These are phyloP conservation scores for Pythium rishiriense DNA, from an alignment of 352 stramenopile genomes.

Conservation along the genomic window DNA sequence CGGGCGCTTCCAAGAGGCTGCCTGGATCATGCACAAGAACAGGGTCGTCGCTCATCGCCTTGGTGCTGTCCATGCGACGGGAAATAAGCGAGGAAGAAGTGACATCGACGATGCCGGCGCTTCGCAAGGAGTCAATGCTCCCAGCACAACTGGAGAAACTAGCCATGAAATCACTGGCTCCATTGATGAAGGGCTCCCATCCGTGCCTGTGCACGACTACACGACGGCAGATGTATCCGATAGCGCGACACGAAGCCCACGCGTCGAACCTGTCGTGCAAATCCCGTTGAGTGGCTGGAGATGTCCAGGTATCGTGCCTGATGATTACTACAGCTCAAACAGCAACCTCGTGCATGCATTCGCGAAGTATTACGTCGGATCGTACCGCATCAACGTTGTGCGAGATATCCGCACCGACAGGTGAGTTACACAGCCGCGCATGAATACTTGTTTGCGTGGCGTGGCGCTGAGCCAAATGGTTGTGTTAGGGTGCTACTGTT, in stretches of 20 bases:
- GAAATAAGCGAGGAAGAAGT: slow-evolving; percentile 16
- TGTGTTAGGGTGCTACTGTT: slow-evolving; percentile 56
- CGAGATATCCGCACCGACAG: slow-evolving; percentile 63
- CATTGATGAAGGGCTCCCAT: neutral
- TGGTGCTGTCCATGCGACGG: neutral
- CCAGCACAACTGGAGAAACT: neutral
- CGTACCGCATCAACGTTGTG: slow-evolving; percentile 64
- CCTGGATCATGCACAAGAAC: slow-evolving; percentile 71
- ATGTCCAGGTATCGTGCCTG: slow-evolving; percentile 58
- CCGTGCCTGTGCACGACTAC: neutral
- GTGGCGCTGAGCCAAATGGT: neutral
- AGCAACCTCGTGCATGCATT: slow-evolving; percentile 60
- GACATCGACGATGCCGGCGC: neutral
- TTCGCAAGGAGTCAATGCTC: slow-evolving; percentile 19
- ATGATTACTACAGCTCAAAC: slow-evolving; percentile 51
- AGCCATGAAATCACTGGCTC: neutral
- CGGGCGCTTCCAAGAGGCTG: slow-evolving; percentile 55
- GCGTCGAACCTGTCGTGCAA: neutral
- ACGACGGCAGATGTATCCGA: neutral
- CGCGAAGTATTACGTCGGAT: slow-evolving; percentile 65
- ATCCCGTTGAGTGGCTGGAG: slow-evolving; percentile 57
- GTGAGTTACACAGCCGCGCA: slow-evolving; percentile 29
- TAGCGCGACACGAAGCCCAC: neutral
- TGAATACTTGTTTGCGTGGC: slow-evolving; percentile 2
- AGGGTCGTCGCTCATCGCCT: slow-evolving; percentile 48